Evolutionary conservation across 176 grass and related monocot species (phyloP), one percentile per base, ranked within the genome.

Genomic region (Oryza longistaminata): DNA sequence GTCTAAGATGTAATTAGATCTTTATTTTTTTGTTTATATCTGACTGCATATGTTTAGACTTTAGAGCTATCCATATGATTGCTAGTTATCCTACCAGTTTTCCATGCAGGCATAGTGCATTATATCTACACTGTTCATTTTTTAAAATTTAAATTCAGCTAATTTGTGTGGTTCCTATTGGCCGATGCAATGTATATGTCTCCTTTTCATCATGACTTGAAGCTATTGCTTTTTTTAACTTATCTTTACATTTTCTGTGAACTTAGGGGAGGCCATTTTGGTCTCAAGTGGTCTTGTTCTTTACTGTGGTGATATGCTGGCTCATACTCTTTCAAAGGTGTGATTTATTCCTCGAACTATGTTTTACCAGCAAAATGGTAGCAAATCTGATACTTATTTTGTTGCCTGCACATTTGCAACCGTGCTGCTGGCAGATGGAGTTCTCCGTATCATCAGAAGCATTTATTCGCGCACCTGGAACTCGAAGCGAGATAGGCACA

Each of bases 251-350:
- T 34, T 77, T 85, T 68, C 49, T 88, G 7, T 85, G 66, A 85
- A 93, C 87, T 48, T 88, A 99, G 96, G 96, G 44, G 96, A 99
- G 68, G 90, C 91, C 7, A 91, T 96, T 91, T 64, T 99, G 45
- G 93, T 96, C 60, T 91, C 91, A 67, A 75, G 80, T 89, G 93
- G 96, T 78, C 82, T 96, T 69, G 62, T 94, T 88, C 86, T 96
- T 55, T 99, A 94, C 91, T 94, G 92, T 86, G 86, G 96, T 53
- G 90, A 99, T 87, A 88, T 93, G 86, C 60, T 99, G 82, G 72
- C 90, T 43, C 78, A 34, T 82, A 90, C 90, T 70, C 69, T 99
- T 86, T 81, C 84, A 45, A 99, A 99, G 91, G 96, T 96, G 58
- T 64, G 49, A 65, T 70, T 80, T 84, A 25, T 64, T 87, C 80